Evolutionary conservation across 257 asterid genomes (phyloP), one percentile per base, ranked within the genome.

Genomic region (Solanum infundibuliforme): DNA sequence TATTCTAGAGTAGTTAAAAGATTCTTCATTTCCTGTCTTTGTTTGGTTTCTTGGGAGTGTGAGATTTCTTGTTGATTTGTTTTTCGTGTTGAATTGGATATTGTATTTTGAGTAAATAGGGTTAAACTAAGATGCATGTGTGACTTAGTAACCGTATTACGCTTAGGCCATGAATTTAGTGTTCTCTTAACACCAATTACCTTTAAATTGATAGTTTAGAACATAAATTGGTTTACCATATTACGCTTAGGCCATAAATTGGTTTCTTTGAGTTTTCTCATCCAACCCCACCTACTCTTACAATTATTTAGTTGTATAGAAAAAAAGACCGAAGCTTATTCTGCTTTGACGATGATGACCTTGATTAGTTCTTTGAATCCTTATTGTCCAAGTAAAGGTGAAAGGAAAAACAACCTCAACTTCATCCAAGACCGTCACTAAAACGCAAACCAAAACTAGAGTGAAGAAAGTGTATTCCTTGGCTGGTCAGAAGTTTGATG

Each of bases 401-500:
- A 92, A 88, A 85, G 92, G 86, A 77, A 94, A 93, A 87, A 91
- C 91, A 87, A 87, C 95, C 71, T 27, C 85, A 16, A 92, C 89
- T 87, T 93, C 95, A 69, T 92, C 98, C 4, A 96, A 93, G 90
- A 83, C 87, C 3, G 92, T 75, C 35, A 90, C 87, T 3, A 94
- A 92, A 90, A 91, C 94, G 1, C 94, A 88, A 83, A 90, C 95
- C 7, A 95, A 89, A 90, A 91, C 98, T 55, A 89, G 96, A 89
- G 95, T 88, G 90, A 96, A 93, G 95, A 95, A 96, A 92, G 97
- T 92, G 16, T 96, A 36, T 89, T 92, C 99, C 27, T 93, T 96
- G 93, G 91, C 98, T 0, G 98, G 99, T 46, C 99, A 96, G 95
- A 96, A 96, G 89, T 94, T 27, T 89, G 99, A 95, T 68, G 93